Percentiles rank a stretch among this genome's conserved stretches.
Conservation (phyloP, 2,329 filamentous ascomycete genomes). For the Diaporthe citriasiana region DNA sequence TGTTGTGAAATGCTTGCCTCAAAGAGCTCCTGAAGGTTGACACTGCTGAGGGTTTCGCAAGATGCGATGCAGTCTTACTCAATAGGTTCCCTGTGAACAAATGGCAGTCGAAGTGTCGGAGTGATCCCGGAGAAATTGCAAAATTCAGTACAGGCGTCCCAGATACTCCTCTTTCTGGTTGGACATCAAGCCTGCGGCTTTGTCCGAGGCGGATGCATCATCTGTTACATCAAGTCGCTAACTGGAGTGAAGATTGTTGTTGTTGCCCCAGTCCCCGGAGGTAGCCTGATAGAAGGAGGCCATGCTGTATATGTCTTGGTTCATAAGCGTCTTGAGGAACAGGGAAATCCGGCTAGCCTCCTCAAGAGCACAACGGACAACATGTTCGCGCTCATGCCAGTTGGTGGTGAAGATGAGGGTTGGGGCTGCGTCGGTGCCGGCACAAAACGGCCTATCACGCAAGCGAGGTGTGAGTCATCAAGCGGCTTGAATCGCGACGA, state of each 20-base stretch:
- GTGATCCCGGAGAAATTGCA: background rate
- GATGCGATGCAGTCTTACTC: no score
- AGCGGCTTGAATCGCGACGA: background rate
- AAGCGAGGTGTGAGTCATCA: conserved; percentile 8
- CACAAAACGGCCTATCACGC: background rate
- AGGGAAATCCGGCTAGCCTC: background rate
- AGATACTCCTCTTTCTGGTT: background rate
- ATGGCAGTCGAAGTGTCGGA: no score
- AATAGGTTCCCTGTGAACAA: no score
- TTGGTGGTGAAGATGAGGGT: background rate
- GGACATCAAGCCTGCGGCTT: background rate
- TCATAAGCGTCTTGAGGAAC: background rate
- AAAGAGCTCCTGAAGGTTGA: no score
- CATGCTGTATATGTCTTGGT: background rate
- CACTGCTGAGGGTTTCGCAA: no score
- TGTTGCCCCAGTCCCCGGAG: no score
- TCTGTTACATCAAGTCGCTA: background rate
- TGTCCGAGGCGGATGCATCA: background rate
- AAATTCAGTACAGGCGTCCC: background rate
- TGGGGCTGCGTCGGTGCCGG: background rate
- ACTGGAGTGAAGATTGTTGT: background rate
- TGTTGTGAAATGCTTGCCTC: no score
- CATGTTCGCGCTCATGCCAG: background rate
- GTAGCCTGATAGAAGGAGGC: background rate
- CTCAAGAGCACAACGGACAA: no score